Conservation (phyloP, 2,329 filamentous ascomycete species). For the Clarireedia paspali region DNA sequence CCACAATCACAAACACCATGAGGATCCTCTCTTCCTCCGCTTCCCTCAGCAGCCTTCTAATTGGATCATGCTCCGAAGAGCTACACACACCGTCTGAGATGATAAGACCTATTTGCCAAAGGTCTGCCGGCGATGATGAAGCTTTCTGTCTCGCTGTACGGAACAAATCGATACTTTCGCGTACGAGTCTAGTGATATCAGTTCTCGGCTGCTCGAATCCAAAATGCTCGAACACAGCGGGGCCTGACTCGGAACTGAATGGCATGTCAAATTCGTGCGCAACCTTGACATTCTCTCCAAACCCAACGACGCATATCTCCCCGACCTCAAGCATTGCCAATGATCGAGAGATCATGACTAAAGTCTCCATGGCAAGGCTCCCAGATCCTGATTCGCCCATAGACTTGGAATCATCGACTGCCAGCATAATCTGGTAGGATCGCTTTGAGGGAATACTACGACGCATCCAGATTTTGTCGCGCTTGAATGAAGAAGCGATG, state of each 20-base stretch:
- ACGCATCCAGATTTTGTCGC: constrained; percentile 99
- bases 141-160: constrained; percentile 56
- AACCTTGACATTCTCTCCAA: constrained; percentile 75
- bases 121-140: constrained; percentile 51
- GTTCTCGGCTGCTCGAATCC: constrained; percentile 80
- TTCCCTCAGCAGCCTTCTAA: constrained; percentile 74
- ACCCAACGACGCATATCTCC: constrained; percentile 84
- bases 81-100: constrained; percentile 92
- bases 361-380: constrained; percentile 81
- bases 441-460: constrained; percentile 86
- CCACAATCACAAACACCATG: constrained; percentile 96
- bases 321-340: constrained; percentile 91
- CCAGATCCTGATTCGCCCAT: constrained; percentile 80
- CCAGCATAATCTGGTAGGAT: constrained; percentile 93
- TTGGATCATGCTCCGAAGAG: constrained; percentile 68
- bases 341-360: constrained; percentile 82
- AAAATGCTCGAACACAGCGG: constrained; percentile 78
- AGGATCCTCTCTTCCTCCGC: constrained; percentile 93
- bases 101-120: constrained; percentile 93
- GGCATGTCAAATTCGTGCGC: constrained; percentile 80
- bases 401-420: constrained; percentile 88
- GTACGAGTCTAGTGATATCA: constrained; percentile 72
- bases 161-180: constrained; percentile 74
- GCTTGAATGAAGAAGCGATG: constrained; percentile 95
- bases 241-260: constrained; percentile 74